Percentiles rank a stretch among this genome's conserved stretches.
These are phyloP conservation scores for Chrysochromulina parva DNA, from an alignment of 78 protist species.

Conservation along the genomic window DNA sequence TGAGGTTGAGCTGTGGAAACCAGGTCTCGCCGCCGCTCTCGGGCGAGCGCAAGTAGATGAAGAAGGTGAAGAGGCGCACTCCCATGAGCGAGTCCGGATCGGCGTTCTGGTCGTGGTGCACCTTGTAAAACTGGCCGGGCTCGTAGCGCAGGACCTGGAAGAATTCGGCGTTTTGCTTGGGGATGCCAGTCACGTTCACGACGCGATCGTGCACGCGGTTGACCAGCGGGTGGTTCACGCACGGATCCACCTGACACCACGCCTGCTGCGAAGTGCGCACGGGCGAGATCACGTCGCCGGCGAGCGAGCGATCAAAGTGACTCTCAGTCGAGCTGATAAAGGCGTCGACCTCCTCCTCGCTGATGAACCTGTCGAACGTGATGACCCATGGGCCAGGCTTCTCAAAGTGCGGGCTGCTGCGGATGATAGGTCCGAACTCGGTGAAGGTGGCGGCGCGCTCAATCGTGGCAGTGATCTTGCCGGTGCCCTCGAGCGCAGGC, in stretches of 20 bases:
- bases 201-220: neutral
- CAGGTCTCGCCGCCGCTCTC: neutral
- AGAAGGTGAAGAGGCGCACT: constrained; percentile 18
- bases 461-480: neutral
- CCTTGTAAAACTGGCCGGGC: neutral
- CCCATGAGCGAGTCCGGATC: neutral
- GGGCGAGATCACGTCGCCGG: neutral
- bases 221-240: neutral
- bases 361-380: neutral
- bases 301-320: neutral
- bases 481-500: neutral
- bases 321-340: neutral
- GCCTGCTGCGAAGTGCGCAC: neutral
- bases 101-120: neutral
- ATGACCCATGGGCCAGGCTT: neutral
- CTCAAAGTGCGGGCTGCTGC: neutral
- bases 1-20: neutral
- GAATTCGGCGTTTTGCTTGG: neutral
- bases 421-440: neutral
- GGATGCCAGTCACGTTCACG: neutral
- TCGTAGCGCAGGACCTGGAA: neutral
- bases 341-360: neutral
- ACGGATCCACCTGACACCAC: neutral
- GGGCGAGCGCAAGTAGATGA: neutral
- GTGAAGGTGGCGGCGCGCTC: neutral